Percentiles rank a stretch among this genome's conserved stretches.
phyloP scores from a whole-genome alignment of 2,329 filamentous ascomycete species.

The Xylaria multiplex region DNA sequence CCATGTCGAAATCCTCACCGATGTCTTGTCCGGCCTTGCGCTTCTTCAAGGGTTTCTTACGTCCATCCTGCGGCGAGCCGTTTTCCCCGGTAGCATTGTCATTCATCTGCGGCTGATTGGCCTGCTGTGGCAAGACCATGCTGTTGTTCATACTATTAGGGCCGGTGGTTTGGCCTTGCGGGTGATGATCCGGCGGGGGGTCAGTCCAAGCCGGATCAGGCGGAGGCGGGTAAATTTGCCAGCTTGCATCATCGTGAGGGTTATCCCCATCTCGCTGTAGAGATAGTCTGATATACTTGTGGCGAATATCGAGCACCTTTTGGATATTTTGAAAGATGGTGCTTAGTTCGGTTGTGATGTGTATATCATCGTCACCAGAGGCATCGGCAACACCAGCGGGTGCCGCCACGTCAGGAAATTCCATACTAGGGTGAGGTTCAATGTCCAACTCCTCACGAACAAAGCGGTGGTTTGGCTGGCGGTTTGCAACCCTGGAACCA shows the following conservation, averaged over 20 bases:
- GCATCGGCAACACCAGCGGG: constrained; percentile 72
- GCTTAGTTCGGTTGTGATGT: constrained; percentile 83
- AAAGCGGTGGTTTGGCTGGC: constrained; percentile 30
- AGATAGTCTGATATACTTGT: constrained; percentile 89
- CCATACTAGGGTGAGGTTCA: constrained; percentile 43
- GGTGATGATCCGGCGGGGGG: constrained; percentile 55
- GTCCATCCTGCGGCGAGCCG: constrained; percentile 50
- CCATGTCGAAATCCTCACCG: constrained; percentile 89
- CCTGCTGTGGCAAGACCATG: constrained; percentile 52
- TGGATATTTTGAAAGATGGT: constrained; percentile 92
- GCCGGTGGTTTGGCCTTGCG: constrained; percentile 51
- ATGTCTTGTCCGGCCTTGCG: constrained; percentile 91
- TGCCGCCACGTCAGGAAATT: constrained; percentile 67
- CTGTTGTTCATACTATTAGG: constrained; percentile 61
- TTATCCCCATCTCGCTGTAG: constrained; percentile 85
- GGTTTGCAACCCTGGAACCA: constrained; percentile 32
- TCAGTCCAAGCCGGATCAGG: constrained; percentile 89
- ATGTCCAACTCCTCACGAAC: constrained; percentile 32
- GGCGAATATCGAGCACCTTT: constrained; percentile 84
- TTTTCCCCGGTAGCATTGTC: constrained; percentile 26
- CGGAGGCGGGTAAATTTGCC: constrained; percentile 90
- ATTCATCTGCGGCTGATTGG: constrained; percentile 44
- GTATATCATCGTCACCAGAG: constrained; percentile 77
- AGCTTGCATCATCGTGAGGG: constrained; percentile 82
- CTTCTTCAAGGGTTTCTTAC: constrained; percentile 64